Conservation (phyloP, 2,329 filamentous ascomycete genomes). For the Monosporascus sp. region DNA sequence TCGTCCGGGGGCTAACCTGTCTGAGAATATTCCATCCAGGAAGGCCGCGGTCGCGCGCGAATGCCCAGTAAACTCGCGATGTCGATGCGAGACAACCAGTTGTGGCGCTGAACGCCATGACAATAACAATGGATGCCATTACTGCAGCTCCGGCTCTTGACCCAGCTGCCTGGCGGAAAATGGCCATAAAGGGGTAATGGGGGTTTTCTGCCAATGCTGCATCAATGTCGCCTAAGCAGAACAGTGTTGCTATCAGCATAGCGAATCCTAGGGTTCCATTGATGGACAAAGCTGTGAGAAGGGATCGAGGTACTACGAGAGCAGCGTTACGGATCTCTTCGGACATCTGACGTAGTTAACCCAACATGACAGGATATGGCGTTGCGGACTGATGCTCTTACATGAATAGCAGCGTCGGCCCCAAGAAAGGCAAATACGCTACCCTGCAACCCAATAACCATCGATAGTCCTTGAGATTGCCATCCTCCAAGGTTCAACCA, state of each 20-base stretch:
- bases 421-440: constrained; percentile 16
- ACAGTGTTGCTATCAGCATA: constrained; percentile 52
- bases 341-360: constrained; percentile 29
- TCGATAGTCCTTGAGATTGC: constrained; percentile 18
- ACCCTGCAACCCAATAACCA: constrained; percentile 10
- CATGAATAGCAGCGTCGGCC: constrained; percentile 14
- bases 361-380: not conserved
- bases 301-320: constrained; percentile 43
- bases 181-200: constrained; percentile 53
- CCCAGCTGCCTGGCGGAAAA: constrained; percentile 47
- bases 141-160: constrained; percentile 42
- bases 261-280: constrained; percentile 49
- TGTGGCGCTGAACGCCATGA: constrained; percentile 43
- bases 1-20: constrained; percentile 15
- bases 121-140: constrained; percentile 44
- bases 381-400: constrained; percentile 2
- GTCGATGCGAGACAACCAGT: constrained; percentile 52
- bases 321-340: constrained; percentile 45
- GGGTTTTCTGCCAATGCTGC: constrained; percentile 38
- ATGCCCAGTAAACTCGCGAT: constrained; percentile 52
- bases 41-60: constrained; percentile 25
- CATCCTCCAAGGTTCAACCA: constrained; percentile 17
- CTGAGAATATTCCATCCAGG: constrained; percentile 15
- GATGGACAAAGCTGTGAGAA: constrained; percentile 42
- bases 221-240: constrained; percentile 46